Evolutionary conservation across 1,139 yeast species (phyloP).

Genomic region (Debaryomyces nepalensis): DNA sequence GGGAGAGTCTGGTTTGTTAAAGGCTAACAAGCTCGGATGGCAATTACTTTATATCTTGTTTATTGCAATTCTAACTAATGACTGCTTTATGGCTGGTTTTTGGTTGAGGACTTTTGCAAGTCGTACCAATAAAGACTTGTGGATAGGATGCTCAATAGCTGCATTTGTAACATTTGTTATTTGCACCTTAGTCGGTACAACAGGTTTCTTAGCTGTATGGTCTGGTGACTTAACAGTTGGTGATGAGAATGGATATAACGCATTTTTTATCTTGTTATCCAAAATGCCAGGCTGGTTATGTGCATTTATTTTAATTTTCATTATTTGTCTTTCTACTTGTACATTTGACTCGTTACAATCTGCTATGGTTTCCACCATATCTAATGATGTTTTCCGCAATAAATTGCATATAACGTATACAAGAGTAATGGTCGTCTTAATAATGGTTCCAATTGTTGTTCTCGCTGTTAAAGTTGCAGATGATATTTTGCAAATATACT

Average conservation of each 20-base stretch:
- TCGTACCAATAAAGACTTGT: slow-evolving; percentile 71
- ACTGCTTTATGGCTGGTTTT: slow-evolving; percentile 87
- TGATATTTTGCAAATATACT: slow-evolving; percentile 80
- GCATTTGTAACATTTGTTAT: slow-evolving; percentile 66
- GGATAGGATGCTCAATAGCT: slow-evolving; percentile 77
- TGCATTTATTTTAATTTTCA: slow-evolving; percentile 80
- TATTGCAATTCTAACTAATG: slow-evolving; percentile 88
- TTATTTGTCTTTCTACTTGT: slow-evolving; percentile 77
- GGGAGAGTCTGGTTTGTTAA: slow-evolving; percentile 66
- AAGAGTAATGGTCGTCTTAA: slow-evolving; percentile 70
- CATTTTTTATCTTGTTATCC: slow-evolving; percentile 70
- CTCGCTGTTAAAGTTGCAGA: slow-evolving; percentile 83
- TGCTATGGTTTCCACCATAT: slow-evolving; percentile 85
- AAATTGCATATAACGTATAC: slow-evolving; percentile 67
- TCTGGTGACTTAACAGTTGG: slow-evolving; percentile 69
- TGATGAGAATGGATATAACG: slow-evolving; percentile 62
- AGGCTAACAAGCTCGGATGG: slow-evolving; percentile 80
- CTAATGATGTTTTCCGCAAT: slow-evolving; percentile 89
- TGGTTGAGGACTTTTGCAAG: slow-evolving; percentile 96
- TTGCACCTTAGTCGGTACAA: slow-evolving; percentile 73
- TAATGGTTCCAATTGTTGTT: slow-evolving; percentile 84
- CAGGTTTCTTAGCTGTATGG: slow-evolving; percentile 93
- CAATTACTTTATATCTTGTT: slow-evolving; percentile 82
- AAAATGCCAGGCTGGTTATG: slow-evolving; percentile 87
- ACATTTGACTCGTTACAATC: slow-evolving; percentile 89